phyloP scores from a whole-genome alignment of 2,329 filamentous ascomycete genomes.

The Fusarium aywerte region DNA sequence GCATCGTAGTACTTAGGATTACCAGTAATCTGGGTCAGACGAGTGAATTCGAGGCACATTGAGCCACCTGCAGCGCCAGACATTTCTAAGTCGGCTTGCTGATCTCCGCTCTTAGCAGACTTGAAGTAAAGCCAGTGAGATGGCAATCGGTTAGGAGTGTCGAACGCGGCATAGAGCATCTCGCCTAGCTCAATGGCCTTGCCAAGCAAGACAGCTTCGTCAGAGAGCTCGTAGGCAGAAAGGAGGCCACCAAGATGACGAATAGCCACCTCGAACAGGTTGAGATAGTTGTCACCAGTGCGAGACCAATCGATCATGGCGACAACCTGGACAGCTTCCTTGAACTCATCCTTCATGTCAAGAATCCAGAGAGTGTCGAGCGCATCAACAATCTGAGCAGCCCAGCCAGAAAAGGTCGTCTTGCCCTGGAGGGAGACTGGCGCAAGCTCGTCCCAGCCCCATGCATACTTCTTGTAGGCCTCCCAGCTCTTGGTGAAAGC shows the following conservation, averaged over 20 bases:
- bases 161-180: constrained; percentile 64
- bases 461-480: constrained; percentile 65
- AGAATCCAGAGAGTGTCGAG: constrained; percentile 71
- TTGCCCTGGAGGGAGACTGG: constrained; percentile 60
- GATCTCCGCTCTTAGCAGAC: constrained; percentile 53
- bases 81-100: constrained; percentile 52
- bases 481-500: constrained; percentile 61
- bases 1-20: constrained; percentile 81
- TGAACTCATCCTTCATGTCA: constrained; percentile 66
- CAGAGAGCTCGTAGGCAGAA: constrained; percentile 63
- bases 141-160: constrained; percentile 65
- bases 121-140: constrained; percentile 59
- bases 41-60: constrained; percentile 78
- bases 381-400: constrained; percentile 68
- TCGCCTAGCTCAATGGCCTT: constrained; percentile 66
- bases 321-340: constrained; percentile 59
- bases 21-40: constrained; percentile 77
- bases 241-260: constrained; percentile 64
- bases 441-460: constrained; percentile 66
- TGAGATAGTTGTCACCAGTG: constrained; percentile 59
- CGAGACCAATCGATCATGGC: constrained; percentile 66
- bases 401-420: constrained; percentile 65
- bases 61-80: constrained; percentile 67
- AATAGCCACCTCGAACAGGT: constrained; percentile 72
- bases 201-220: constrained; percentile 57